Base-by-base conservation (phyloP, 2,329 filamentous ascomycete genomes). In the Rhinocladiella similis region DNA sequence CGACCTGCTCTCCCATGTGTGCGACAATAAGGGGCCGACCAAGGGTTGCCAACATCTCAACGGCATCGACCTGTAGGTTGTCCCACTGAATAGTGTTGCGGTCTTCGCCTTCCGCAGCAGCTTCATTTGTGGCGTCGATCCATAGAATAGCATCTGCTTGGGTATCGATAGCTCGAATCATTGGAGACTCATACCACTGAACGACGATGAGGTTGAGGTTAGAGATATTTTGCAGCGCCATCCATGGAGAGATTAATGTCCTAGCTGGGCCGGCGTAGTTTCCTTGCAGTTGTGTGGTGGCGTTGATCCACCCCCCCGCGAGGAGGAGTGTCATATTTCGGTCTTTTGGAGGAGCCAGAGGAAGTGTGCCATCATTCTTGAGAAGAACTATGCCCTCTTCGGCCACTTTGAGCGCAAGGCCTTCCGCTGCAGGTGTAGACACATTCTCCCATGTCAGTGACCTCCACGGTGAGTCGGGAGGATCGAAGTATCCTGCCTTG, bases 261-360 rank as follows among this genome's bases (percentile, higher is more conserved):
- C 82, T 81, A 1, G 84, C 75, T 2, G 74, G 69, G 22, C 84
- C 83, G 54, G 67, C 73, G 69, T 87, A 86, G 62, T 82, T 83
- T 0, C 83, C 84, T 46, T 81, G 80, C 71, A 86, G 77, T 56
- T 85, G 77, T 4, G 69, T 71, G 0, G 80, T 81, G 4, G 80
- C 80, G 48, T 82, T 82, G 2, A 79, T 81, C 76, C 82, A 86
- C 43, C 77, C 77, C 0, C 83, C 83, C 20, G 86, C 72, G 39
- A 86, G 69, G 0, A 80, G 83, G 16, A 59, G 18, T 9, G 50
- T 54, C 29, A 33, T 33, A 9, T 29, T 20, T 27, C 29, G 45
- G 4, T 86, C 71, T 5, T 68, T 73, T 9, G 68, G 66, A 39
- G 66, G 69, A 6, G 65, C 29, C 3, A 82, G 65, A 0, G 80